Evolutionary conservation across 129 eudicot species (phyloP).

Genomic region (Helianthus annuus): HanXRQr2.0-SUNRISE NC_035441.2:131755895-131756394

Average conservation of each 20-base stretch:
- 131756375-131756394: constrained; percentile 17
- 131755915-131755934: background rate
- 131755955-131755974: background rate
- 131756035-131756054: too few relatives aligned
- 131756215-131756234: background rate
- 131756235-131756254: background rate
- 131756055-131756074: background rate
- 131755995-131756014: background rate
- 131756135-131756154: background rate
- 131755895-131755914: background rate
- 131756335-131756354: constrained; percentile 15
- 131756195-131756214: background rate
- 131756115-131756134: background rate
- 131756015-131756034: background rate
- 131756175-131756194: background rate
- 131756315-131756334: constrained; percentile 9
- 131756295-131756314: constrained; percentile 2
- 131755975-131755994: background rate
- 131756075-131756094: background rate
- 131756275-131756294: constrained; percentile 25
- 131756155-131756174: background rate
- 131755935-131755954: background rate
- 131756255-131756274: constrained; percentile 15
- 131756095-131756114: background rate
- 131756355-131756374: constrained; percentile 3